Percentiles rank a stretch among this genome's conserved stretches.
phyloP scores from a whole-genome alignment of 148 eudicot species.

The Silene uniflora region DNA sequence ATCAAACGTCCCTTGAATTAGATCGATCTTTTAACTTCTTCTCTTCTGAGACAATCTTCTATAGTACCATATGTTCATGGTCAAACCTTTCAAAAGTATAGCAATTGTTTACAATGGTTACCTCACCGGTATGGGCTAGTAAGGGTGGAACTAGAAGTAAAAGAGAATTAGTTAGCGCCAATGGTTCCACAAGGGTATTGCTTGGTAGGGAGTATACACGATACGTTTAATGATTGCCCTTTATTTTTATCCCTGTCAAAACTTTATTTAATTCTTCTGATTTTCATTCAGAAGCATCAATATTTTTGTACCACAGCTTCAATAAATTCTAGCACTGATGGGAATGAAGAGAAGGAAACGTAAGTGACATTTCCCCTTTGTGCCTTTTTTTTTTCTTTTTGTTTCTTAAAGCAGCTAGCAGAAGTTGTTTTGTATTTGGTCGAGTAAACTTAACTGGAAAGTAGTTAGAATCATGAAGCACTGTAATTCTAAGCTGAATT shows the following conservation, averaged over 20 bases:
- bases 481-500: background rate
- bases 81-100: too few species aligned
- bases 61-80: background rate
- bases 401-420: background rate
- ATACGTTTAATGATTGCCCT: background rate
- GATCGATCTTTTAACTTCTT: background rate
- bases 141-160: background rate
- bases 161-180: background rate
- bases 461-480: background rate
- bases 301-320: conserved; percentile 39
- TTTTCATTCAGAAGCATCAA: conserved; percentile 35
- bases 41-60: background rate
- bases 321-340: conserved; percentile 30
- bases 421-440: background rate
- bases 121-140: too few species aligned
- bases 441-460: background rate
- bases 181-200: background rate
- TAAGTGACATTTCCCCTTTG: conserved; percentile 28
- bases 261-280: conserved; percentile 1
- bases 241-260: background rate
- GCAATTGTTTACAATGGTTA: too few species aligned
- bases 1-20: too few species aligned
- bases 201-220: background rate
- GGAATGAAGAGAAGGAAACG: conserved; percentile 37
- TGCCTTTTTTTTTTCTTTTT: background rate